Evolutionary conservation across 768 basidiomycete genomes (phyloP).

Genomic region (Boletus sp.): DNA sequence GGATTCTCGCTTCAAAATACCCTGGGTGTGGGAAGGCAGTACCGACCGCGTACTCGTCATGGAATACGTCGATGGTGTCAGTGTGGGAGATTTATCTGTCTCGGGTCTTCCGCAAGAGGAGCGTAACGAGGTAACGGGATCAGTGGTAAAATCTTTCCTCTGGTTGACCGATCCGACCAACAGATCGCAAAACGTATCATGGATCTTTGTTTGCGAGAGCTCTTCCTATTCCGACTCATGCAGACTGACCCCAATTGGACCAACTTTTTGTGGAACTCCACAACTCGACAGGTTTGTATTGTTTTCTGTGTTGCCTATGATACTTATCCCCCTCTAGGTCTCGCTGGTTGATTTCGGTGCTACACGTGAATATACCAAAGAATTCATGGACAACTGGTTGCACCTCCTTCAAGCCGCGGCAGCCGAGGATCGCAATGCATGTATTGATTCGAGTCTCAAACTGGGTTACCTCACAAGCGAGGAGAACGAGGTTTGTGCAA

Average conservation of each 20-base stretch:
- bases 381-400: conserved; percentile 89
- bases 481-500: conserved; percentile 66
- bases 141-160: background rate
- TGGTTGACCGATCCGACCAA: background rate
- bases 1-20: conserved; percentile 75
- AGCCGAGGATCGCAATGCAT: conserved; percentile 60
- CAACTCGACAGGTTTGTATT: conserved; percentile 54
- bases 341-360: conserved; percentile 97
- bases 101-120: conserved; percentile 58
- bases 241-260: conserved; percentile 99
- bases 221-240: conserved; percentile 91
- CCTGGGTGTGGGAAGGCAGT: conserved; percentile 82
- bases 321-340: conserved; percentile 41
- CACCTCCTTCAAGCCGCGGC: conserved; percentile 81
- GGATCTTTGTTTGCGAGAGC: conserved; percentile 83
- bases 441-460: conserved; percentile 70
- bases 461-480: conserved; percentile 89
- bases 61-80: conserved; percentile 78
- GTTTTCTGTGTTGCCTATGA: background rate
- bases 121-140: conserved; percentile 64
- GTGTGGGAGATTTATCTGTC: conserved; percentile 67
- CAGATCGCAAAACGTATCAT: conserved; percentile 85
- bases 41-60: conserved; percentile 86
- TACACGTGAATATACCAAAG: conserved; percentile 77
- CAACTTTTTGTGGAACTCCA: conserved; percentile 87